Evolutionary conservation across 176 grass and related monocot species (phyloP).

Genomic region (Pontederia paniculata): DNA sequence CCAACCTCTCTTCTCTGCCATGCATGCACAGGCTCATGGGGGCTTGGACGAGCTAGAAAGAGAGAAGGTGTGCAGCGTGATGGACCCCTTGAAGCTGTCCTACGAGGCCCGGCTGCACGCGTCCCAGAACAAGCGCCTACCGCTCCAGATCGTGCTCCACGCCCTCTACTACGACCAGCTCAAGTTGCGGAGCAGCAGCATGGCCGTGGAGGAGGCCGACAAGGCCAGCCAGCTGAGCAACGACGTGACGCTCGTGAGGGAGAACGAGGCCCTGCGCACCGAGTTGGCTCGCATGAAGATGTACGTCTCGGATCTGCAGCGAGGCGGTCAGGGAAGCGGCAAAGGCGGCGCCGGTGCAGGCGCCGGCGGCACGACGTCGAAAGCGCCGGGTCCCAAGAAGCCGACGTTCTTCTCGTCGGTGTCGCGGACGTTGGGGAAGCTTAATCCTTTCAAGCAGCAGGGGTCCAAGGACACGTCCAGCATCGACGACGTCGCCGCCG

Average conservation of each 20-base stretch:
- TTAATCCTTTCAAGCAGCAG: constrained; percentile 65
- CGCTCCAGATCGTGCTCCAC: constrained; percentile 51
- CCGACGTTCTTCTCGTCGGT: constrained; percentile 48
- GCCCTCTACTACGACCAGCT: constrained; percentile 85
- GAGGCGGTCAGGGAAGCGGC: constrained; percentile 14
- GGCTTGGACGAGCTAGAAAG: constrained; percentile 62
- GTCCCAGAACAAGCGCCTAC: constrained; percentile 69
- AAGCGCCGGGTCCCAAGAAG: constrained; percentile 20
- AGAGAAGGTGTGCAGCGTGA: constrained; percentile 85
- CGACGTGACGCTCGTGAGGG: constrained; percentile 44
- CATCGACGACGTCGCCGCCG: constrained; percentile 6
- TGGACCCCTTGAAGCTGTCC: constrained; percentile 64
- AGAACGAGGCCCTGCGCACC: constrained; percentile 57
- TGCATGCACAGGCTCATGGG: constrained; percentile 32
- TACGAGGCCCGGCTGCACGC: constrained; percentile 67
- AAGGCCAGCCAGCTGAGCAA: constrained; percentile 11
- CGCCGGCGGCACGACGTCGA: background rate
- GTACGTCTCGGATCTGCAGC: constrained; percentile 33
- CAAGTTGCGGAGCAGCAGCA: constrained; percentile 35
- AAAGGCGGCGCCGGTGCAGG: background rate
- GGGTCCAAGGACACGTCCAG: constrained; percentile 50
- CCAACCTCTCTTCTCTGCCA: too few relatives aligned
- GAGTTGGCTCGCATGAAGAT: constrained; percentile 53
- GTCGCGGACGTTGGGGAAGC: constrained; percentile 51
- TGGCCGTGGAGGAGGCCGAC: too few relatives aligned